Conservation (phyloP, 2,329 filamentous ascomycete genomes). For the Colletotrichum tabaci region DNA sequence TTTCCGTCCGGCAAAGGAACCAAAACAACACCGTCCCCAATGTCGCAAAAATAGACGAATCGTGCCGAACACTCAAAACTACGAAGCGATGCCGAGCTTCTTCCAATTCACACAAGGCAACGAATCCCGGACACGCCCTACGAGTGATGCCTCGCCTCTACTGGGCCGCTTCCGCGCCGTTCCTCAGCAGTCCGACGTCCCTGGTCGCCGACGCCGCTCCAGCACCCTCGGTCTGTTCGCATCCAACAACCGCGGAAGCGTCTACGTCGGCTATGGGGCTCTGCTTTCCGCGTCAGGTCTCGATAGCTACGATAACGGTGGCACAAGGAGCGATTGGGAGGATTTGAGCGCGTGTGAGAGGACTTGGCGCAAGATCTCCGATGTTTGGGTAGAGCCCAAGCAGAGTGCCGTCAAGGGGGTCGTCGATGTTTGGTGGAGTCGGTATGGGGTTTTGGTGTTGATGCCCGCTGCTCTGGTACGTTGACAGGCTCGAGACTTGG, state of each 20-base stretch:
- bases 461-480: conserved; percentile 73
- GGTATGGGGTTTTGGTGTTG: conserved; percentile 73
- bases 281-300: conserved; percentile 61
- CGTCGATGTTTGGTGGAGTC: conserved; percentile 74
- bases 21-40: conserved; percentile 33
- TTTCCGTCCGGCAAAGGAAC: conserved; percentile 2
- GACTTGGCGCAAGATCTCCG: conserved; percentile 55
- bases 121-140: conserved; percentile 68
- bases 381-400: conserved; percentile 74
- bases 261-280: conserved; percentile 71
- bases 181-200: conserved; percentile 57
- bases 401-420: conserved; percentile 71
- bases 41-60: conserved; percentile 29
- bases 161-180: conserved; percentile 78
- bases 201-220: conserved; percentile 49
- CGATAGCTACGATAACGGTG: conserved; percentile 49
- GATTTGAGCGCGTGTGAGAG: conserved; percentile 54
- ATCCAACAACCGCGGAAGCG: conserved; percentile 61
- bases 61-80: conserved; percentile 26
- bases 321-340: conserved; percentile 51
- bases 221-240: conserved; percentile 48
- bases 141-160: conserved; percentile 71
- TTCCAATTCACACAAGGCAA: conserved; percentile 78
- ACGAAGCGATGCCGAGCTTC: conserved; percentile 70
- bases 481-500: conserved; percentile 20